These are phyloP conservation scores for Scleroderma bovista DNA, from an alignment of 768 basidiomycete genomes.

Conservation along the genomic window DNA sequence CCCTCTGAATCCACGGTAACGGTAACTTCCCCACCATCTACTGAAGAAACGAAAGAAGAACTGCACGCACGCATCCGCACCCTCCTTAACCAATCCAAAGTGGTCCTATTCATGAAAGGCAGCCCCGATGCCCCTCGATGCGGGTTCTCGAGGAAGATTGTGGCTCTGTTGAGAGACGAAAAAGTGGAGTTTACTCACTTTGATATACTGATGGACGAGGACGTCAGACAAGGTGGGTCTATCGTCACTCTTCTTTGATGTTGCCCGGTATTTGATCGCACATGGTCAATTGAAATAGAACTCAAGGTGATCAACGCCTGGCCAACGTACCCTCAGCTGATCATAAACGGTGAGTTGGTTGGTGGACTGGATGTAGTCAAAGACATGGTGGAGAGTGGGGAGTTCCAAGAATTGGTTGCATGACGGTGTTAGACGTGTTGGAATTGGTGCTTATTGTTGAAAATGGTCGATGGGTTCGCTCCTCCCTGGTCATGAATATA, in stretches of 20 bases:
- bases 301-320: constrained; percentile 78
- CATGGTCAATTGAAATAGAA: constrained; percentile 35
- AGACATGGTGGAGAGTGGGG: constrained; percentile 81
- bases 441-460: too few relatives aligned
- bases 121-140: constrained; percentile 72
- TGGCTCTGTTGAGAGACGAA: constrained; percentile 58
- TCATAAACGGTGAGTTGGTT: constrained; percentile 85
- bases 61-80: constrained; percentile 42
- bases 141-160: constrained; percentile 78
- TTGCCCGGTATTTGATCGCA: neutral
- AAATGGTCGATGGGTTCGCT: too few relatives aligned
- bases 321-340: constrained; percentile 87
- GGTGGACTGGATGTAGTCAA: constrained; percentile 92
- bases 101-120: constrained; percentile 93
- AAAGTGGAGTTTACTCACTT: constrained; percentile 67
- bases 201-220: constrained; percentile 80
- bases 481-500: too few relatives aligned
- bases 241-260: neutral
- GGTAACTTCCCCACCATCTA: neutral
- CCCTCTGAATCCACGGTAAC: neutral
- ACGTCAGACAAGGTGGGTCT: constrained; percentile 67
- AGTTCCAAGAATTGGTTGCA: constrained; percentile 49
- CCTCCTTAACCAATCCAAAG: constrained; percentile 74
- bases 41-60: neutral
- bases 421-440: too few relatives aligned